Evolutionary conservation across 225 moss, liverwort and hornwort genomes (phyloP), one percentile per base, ranked within the genome.

Genomic region (Anthoceros angustus): DNA sequence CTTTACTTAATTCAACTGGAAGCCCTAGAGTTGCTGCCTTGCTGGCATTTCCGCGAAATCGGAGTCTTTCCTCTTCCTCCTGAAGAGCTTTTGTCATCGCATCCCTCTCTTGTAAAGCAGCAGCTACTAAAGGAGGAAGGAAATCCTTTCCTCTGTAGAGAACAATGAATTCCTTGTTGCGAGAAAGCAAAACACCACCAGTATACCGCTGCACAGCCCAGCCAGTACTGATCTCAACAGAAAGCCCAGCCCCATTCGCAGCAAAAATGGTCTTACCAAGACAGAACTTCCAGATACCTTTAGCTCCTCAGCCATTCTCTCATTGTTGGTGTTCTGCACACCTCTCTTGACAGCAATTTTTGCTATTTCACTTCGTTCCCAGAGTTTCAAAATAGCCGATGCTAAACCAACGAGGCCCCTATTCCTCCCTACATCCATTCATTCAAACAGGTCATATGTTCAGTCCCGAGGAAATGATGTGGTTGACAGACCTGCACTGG

Each of bases 141-240:
- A 98, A 98, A 71, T 98, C 98, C 74, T 98, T 98, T 60, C 98
- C 98, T 66, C 98, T 85, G 74, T 79, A 98, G 40, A 92, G 62
- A 62, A 86, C 82, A 61, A 98, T 87, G 50, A 67, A 98, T 63
- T 69, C 91, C 69, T 92, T 89, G 72, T 98, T 87, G 71, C 98
- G 85, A 68, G 89, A 74, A 61, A 98, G 70, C 20, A 92, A 55
- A 62, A 80, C 75, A 62, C 98, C 98, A 66, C 98, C 98, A 39
- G 98, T 98, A 32, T 92, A 88, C 42, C 46, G 77, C 98, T 98
- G 88, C 68, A 72, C 71, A 42, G 42, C 5, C 62, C 66, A 66
- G 12, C 39, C 20, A n/a, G n/a, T n/a, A n/a, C n/a, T 42, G 39
- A 66, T 2, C 70, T 66, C 39, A 67, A 12, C 41, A 4, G 39